Conservation (phyloP, 345 rosid genomes). For the Boechera divaricarpa region DNA sequence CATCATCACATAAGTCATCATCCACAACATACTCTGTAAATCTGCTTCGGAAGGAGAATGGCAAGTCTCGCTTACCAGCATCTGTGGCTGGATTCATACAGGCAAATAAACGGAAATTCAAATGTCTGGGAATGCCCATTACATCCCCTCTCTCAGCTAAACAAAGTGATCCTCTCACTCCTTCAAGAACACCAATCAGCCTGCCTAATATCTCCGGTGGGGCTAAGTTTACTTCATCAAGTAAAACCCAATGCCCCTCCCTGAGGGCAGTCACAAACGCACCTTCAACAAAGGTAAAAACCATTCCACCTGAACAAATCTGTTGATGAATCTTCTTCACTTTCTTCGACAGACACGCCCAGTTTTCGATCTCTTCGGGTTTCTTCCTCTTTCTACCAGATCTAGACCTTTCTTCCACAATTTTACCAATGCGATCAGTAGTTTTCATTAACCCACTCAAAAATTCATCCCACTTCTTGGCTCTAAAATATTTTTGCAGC, state of each 20-base stretch:
- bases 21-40: slow-evolving; percentile 92
- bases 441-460: slow-evolving; percentile 56
- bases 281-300: slow-evolving; percentile 96
- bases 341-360: slow-evolving; percentile 61
- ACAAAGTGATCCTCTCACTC: slow-evolving; percentile 86
- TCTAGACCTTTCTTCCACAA: slow-evolving; percentile 41
- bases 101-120: slow-evolving; percentile 81
- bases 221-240: slow-evolving; percentile 96
- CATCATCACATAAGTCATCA: slow-evolving; percentile 74
- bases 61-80: slow-evolving; percentile 97
- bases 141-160: slow-evolving; percentile 96
- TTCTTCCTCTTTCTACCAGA: slow-evolving; percentile 75
- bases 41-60: slow-evolving; percentile 73
- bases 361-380: slow-evolving; percentile 50
- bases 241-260: slow-evolving; percentile 93
- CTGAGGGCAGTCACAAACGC: slow-evolving; percentile 88
- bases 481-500: slow-evolving; percentile 52
- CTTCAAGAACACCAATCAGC: slow-evolving; percentile 89
- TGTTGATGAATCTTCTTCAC: slow-evolving; percentile 62
- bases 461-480: slow-evolving; percentile 67
- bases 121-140: slow-evolving; percentile 68
- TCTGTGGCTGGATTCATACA: slow-evolving; percentile 99
- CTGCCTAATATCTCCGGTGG: slow-evolving; percentile 95
- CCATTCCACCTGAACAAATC: slow-evolving; percentile 77
- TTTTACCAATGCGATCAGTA: slow-evolving; percentile 41